Base-by-base conservation (phyloP, 306 rosid genomes). In the Aeschynomene evenia region DNA sequence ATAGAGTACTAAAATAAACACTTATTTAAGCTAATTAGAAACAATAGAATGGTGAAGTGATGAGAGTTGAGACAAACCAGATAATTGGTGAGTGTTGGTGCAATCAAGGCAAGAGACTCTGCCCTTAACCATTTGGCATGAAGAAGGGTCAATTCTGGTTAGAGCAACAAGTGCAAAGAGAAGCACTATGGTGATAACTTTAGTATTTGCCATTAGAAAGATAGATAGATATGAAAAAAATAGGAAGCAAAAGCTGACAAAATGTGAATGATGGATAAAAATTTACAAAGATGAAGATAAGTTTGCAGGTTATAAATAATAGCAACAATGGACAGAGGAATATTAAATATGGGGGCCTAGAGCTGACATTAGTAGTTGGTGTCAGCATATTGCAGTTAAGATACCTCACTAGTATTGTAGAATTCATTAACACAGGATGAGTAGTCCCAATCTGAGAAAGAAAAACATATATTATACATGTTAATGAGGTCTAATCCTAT, bases 31-130 rank as follows among this genome's bases (percentile, higher is more conserved):
- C 68, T 14, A 16, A 61, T n/a, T n/a, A n/a, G n/a, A 24, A 71
- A 10, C 22, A 22, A 8, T 6, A 40, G 53, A 40, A 64, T 5
- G 39, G 29, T 6, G 53, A 24, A 24, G 1, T 15, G 63, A 36
- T 15, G 63, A 36, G 55, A 56, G 22, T 15, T 19, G 3, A 21
- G 18, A 78, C 81, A 66, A 46, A 88, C 98, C 97, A 46, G 97
- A 84, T 73, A 91, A 77, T 61, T 79, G 84, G 24, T 77, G 20
- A 20, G 59, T 28, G n/a, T 57, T 61, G 19, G 68, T 66, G 85
- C 99, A 94, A 36, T 94, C 99, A n/a, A 78, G 78, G 82, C 99
- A 91, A 10, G 92, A 73, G 73, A 91, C 80, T 70, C 85, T 87
- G 67, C 84, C 97, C 59, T 85, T 70, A 0, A 91, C 56, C 9